These are phyloP conservation scores for Bryoglossum gracile DNA, from an alignment of 495 filamentous ascomycete genomes.

Conservation along the genomic window DNA sequence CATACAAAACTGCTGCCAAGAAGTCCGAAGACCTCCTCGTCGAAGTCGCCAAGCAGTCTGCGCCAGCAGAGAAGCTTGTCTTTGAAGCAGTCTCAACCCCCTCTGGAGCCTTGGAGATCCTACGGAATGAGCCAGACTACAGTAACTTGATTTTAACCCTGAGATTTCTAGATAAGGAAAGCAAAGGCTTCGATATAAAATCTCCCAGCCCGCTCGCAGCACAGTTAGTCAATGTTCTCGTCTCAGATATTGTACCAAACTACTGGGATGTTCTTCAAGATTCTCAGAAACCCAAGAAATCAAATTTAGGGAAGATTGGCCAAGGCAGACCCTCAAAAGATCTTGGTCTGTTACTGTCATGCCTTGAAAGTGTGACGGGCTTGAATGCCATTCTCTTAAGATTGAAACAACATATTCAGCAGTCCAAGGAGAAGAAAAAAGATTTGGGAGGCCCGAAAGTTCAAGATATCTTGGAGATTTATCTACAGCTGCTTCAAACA, in stretches of 20 bases:
- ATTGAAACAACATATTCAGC: slow-evolving; percentile 46
- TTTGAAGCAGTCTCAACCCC: slow-evolving; percentile 24
- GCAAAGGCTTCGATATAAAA: slow-evolving; percentile 47
- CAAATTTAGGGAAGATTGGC: slow-evolving; percentile 7
- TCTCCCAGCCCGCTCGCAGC: slow-evolving; percentile 56
- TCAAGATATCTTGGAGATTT: slow-evolving; percentile 34
- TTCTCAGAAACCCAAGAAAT: slow-evolving; percentile 29
- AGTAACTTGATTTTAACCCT: slow-evolving; percentile 48
- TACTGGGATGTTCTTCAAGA: slow-evolving; percentile 62
- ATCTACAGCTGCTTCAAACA: slow-evolving; percentile 33
- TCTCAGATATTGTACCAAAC: slow-evolving; percentile 62
- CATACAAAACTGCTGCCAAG: slow-evolving; percentile 30
- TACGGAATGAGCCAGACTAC: slow-evolving; percentile 59
- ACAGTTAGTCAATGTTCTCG: slow-evolving; percentile 62
- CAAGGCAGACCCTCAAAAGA: slow-evolving; percentile 18
- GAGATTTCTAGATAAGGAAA: slow-evolving; percentile 41
- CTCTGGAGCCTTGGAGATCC: slow-evolving; percentile 51
- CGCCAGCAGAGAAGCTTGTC: slow-evolving; percentile 24
- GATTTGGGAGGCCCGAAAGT: slow-evolving; percentile 32
- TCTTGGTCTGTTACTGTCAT: slow-evolving; percentile 48
- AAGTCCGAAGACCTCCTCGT: slow-evolving; percentile 14
- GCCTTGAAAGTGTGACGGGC: slow-evolving; percentile 65
- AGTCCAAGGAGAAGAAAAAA: slow-evolving; percentile 36
- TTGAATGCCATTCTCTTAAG: slow-evolving; percentile 60
- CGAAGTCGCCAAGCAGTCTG: slow-evolving; percentile 12